Conservation (phyloP, 2,329 filamentous ascomycete species). For the Ilyonectria sp. region DNA sequence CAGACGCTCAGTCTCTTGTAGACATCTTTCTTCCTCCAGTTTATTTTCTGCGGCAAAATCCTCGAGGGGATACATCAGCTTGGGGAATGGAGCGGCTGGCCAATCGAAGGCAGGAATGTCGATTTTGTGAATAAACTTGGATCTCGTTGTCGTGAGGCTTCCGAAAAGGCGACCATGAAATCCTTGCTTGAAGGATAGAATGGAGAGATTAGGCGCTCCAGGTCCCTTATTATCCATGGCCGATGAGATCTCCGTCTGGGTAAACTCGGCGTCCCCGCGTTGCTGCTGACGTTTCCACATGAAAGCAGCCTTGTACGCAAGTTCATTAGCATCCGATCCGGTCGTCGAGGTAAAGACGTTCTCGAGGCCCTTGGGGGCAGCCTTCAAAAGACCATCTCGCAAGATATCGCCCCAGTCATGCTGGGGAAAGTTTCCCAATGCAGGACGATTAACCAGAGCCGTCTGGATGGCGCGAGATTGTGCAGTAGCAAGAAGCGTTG, state of each 20-base stretch:
- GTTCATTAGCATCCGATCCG: conserved; percentile 94
- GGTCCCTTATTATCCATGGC: conserved; percentile 87
- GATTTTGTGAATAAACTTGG: conserved; percentile 94
- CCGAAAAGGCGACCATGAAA: conserved; percentile 96
- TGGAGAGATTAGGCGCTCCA: conserved; percentile 83
- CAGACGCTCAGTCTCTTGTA: conserved; percentile 86
- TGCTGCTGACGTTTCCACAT: conserved; percentile 90
- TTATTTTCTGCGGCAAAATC: conserved; percentile 85
- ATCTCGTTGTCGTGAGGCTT: conserved; percentile 88
- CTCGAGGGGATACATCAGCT: conserved; percentile 89
- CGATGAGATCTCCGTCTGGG: conserved; percentile 79
- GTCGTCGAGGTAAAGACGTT: conserved; percentile 95
- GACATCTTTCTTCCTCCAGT: conserved; percentile 80
- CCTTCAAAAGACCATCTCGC: conserved; percentile 82
- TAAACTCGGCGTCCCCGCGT: conserved; percentile 87
- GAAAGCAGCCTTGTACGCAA: conserved; percentile 95
- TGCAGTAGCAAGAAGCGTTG: conserved; percentile 77
- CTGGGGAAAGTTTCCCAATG: conserved; percentile 91
- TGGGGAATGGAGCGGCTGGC: conserved; percentile 90
- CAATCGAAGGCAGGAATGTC: conserved; percentile 97
- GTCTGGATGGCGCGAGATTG: too few relatives aligned
- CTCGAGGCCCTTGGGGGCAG: conserved; percentile 85
- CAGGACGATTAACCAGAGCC: conserved; percentile 80
- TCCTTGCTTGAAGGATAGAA: conserved; percentile 88
- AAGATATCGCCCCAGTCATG: conserved; percentile 87